A percentile compares a stretch with the other conserved stretches of the same genome.
phyloP scores from a whole-genome alignment of 148 eudicot genomes.

The Rhododendron kiyosumense region DNA sequence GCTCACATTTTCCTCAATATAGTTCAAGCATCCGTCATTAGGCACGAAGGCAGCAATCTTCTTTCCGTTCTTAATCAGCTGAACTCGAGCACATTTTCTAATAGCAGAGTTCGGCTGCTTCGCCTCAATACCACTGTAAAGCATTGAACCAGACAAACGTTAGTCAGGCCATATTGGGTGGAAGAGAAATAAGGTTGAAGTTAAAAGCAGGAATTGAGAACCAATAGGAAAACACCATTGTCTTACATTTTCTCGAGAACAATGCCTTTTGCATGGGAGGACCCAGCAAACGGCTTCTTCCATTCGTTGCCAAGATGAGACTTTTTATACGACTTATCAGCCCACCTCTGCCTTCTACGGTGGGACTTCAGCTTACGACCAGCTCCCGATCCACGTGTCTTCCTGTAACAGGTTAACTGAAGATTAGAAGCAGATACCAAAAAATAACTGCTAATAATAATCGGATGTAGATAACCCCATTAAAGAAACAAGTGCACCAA shows the following conservation, averaged over 20 bases:
- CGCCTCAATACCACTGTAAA: constrained; percentile 27
- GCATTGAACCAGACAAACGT: not conserved
- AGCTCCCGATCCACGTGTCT: constrained; percentile 38
- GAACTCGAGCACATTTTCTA: constrained; percentile 32
- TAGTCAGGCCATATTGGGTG: not conserved
- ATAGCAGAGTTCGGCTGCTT: constrained; percentile 39
- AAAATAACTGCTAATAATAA: not conserved
- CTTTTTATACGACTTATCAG: constrained; percentile 30
- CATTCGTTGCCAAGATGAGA: constrained; percentile 35
- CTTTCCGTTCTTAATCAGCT: constrained; percentile 32
- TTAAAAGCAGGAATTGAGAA: not conserved
- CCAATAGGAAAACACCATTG: not conserved
- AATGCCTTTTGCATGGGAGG: constrained; percentile 37
- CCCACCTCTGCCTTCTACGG: constrained; percentile 34
- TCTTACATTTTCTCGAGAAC: constrained; percentile 32
- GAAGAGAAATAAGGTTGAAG: not conserved
- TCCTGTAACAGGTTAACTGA: constrained; percentile 16
- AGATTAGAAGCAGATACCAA: not conserved
- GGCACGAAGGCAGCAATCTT: constrained; percentile 35
- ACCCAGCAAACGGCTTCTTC: constrained; percentile 39
- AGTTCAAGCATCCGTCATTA: constrained; percentile 34
- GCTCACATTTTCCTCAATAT: constrained; percentile 32
- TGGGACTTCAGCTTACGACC: constrained; percentile 37
- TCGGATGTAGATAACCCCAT: not conserved
- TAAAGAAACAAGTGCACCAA: not conserved